These are phyloP conservation scores for Rhizopus arrhizus DNA, from an alignment of 371 early-diverging fungal genomes.

Conservation along the genomic window DNA sequence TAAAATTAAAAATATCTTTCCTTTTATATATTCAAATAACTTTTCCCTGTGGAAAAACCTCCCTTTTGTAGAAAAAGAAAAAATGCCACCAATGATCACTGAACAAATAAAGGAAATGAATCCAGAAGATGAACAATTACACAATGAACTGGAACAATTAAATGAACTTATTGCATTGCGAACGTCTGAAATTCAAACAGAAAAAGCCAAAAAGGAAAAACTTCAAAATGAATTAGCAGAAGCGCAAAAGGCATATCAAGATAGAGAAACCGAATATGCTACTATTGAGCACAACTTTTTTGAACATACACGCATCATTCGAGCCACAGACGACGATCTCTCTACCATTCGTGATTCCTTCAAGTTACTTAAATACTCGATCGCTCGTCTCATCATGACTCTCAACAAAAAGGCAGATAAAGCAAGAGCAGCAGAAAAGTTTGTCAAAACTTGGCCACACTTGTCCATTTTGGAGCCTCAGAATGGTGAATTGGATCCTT, in stretches of 20 bases:
- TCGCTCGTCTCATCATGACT: constrained; percentile 59
- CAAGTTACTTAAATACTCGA: constrained; percentile 57
- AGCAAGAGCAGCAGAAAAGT: constrained; percentile 46
- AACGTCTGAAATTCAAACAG: constrained; percentile 33
- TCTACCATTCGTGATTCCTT: constrained; percentile 64
- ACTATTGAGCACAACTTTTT: constrained; percentile 58
- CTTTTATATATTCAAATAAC: constrained; percentile 6
- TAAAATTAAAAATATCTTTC: constrained; percentile 7
- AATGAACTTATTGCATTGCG: constrained; percentile 36
- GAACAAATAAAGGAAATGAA: background rate
- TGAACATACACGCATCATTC: constrained; percentile 58
- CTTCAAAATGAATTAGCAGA: constrained; percentile 37
- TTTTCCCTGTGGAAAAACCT: constrained; percentile 1
- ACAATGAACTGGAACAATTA: constrained; percentile 41
- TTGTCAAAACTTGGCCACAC: constrained; percentile 40
- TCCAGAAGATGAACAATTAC: constrained; percentile 13
- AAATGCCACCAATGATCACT: background rate
- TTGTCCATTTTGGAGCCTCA: constrained; percentile 30
- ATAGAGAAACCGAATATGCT: constrained; percentile 46
- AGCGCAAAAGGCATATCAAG: constrained; percentile 38
- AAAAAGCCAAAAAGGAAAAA: constrained; percentile 38
- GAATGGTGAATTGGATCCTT: constrained; percentile 48
- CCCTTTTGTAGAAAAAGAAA: constrained; percentile 1
- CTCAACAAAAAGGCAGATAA: constrained; percentile 58
- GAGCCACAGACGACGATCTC: constrained; percentile 66